Evolutionary conservation across 1,284 basidiomycete species (phyloP), one percentile per base, ranked within the genome.

Genomic region (Ustilago nuda): DNA sequence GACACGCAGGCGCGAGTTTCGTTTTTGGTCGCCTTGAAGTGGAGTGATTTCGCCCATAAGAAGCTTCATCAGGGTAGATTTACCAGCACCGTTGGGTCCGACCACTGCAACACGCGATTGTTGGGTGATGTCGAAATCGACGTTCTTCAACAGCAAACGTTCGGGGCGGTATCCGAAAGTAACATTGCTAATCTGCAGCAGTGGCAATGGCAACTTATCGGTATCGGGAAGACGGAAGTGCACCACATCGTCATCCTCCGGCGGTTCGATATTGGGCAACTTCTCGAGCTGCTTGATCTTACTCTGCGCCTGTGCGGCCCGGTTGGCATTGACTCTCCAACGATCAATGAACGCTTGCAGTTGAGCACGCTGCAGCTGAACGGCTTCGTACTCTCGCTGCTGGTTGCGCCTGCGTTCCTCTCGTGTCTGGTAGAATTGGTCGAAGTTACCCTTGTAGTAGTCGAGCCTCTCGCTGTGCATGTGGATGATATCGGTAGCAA

Each of bases 241-340:
- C 89, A 99, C 98, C 37, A 95, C 45, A 90, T 93, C 82, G 94
- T 94, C 85, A 50, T 83, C 90, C 87, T 95, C 94, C 5, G 95
- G 95, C 41, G 94, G 94, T 82, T 96, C 91, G 56, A 98, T 89
- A 75, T 96, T 94, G 5, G 96, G 97, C 41, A 99, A 88, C 91
- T 98, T 98, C 86, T 99, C 97, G 56, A 99, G 89, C 72, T 98
- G 95, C 87, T 99, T 99, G 87, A 99, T 98, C 87, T 95, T 96
- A 80, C 92, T 93, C 85, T 98, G 95, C 35, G 95, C 95, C 87
- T 98, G 95, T 5, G 82, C 76, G 6, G 83, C 84, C 2, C 83
- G 76, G 60, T 82, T 82, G 27, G 83, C 84, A 58, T 85, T 85
- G 76, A 80, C 81, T 36, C 83, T 66, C 84, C 84, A 84, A 17